Percentiles rank a stretch among this genome's conserved stretches.
phyloP scores from a whole-genome alignment of 345 rosid species.

The Arabidopsis thaliana region DNA sequence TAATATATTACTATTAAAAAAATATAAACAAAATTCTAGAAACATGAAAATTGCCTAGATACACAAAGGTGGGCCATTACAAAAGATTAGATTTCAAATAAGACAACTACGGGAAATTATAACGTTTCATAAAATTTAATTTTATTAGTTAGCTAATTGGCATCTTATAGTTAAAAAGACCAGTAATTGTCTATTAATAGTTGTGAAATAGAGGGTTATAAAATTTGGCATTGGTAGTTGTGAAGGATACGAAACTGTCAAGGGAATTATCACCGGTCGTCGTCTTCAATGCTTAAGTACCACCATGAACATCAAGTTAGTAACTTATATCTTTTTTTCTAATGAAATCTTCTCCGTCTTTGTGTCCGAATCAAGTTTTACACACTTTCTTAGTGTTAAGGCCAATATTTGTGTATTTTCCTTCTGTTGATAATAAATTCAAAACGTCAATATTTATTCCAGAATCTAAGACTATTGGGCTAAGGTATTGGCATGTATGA shows the following conservation, averaged over 20 bases:
- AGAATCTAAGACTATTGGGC: no score
- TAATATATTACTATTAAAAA: background rate
- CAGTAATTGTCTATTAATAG: no score
- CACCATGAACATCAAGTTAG: constrained; percentile 28
- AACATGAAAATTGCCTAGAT: background rate
- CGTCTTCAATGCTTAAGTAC: background rate
- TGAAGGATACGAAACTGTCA: background rate
- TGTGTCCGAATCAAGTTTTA: background rate
- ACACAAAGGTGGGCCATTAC: background rate
- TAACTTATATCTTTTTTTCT: background rate
- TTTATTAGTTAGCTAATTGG: background rate
- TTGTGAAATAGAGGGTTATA: background rate
- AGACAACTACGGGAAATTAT: background rate
- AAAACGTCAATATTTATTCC: no score
- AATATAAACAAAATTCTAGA: background rate
- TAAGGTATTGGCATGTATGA: background rate
- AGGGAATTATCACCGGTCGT: background rate
- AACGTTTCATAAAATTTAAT: constrained; percentile 2
- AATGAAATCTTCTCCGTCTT: background rate
- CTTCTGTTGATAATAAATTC: no score
- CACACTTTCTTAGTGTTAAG: background rate
- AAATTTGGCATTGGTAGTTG: background rate
- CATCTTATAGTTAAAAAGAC: background rate
- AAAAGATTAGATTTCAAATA: background rate
- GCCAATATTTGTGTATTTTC: no score